These are phyloP conservation scores for Candida sp. DNA, from an alignment of 1,139 yeast species.

Conservation along the genomic window DNA sequence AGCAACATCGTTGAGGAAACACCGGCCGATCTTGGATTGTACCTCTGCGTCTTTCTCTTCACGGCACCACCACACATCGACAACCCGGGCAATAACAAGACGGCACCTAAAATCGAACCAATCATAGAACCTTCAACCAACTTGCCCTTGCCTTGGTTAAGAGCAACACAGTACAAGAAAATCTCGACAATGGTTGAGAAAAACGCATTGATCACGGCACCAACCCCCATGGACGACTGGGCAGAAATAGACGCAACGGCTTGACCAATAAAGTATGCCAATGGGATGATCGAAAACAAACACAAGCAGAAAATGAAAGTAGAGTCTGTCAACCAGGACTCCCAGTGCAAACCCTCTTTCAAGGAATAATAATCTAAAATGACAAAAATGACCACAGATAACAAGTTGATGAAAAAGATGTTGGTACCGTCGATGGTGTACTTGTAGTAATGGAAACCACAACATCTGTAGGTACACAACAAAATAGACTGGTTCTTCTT, in stretches of 20 bases:
- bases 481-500: slow-evolving; percentile 47
- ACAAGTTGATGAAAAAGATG: slow-evolving; percentile 85
- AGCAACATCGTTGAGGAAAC: slow-evolving; percentile 96
- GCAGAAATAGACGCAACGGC: slow-evolving; percentile 99
- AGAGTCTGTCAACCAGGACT: slow-evolving; percentile 60
- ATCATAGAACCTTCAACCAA: slow-evolving; percentile 98
- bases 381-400: slow-evolving; percentile 80
- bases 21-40: slow-evolving; percentile 96
- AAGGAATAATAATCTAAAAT: slow-evolving; percentile 77
- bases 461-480: slow-evolving; percentile 90
- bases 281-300: slow-evolving; percentile 84
- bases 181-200: slow-evolving; percentile 97
- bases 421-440: slow-evolving; percentile 97
- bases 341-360: slow-evolving; percentile 52
- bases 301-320: slow-evolving; percentile 74
- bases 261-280: slow-evolving; percentile 97
- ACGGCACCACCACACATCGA: slow-evolving; percentile 98
- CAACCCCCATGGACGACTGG: slow-evolving; percentile 99
- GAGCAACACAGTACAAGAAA: slow-evolving; percentile 89
- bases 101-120: slow-evolving; percentile 95
- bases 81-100: slow-evolving; percentile 85
- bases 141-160: slow-evolving; percentile 82
- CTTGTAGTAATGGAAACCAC: slow-evolving; percentile 92
- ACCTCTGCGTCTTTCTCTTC: slow-evolving; percentile 89
- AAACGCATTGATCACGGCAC: slow-evolving; percentile 98